phyloP scores from a whole-genome alignment of 2,329 filamentous ascomycete genomes.

The Penicillium sp. region DNA sequence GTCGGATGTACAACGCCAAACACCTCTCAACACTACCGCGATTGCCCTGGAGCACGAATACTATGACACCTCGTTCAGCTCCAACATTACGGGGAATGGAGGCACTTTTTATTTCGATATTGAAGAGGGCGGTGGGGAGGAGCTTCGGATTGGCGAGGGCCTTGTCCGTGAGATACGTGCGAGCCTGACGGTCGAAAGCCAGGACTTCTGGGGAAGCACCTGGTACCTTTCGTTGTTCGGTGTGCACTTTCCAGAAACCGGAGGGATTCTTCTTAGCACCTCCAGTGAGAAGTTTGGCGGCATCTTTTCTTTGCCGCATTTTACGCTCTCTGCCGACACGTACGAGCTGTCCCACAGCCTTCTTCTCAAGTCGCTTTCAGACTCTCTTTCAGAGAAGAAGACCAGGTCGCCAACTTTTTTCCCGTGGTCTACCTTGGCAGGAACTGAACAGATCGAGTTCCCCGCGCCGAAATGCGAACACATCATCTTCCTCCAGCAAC shows the following conservation, averaged over 20 bases:
- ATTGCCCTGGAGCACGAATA: constrained; percentile 69
- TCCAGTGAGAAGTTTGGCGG: constrained; percentile 95
- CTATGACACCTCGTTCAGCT: constrained; percentile 66
- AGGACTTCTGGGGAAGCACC: constrained; percentile 67
- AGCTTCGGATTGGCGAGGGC: constrained; percentile 45
- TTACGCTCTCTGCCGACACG: constrained; percentile 62
- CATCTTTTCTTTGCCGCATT: constrained; percentile 83
- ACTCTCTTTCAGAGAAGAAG: constrained; percentile 64
- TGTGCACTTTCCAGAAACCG: constrained; percentile 80
- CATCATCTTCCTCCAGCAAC: constrained; percentile 76
- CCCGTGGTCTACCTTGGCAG: constrained; percentile 75
- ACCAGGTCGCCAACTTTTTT: constrained; percentile 58
- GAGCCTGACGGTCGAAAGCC: constrained; percentile 71
- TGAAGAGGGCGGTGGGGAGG: constrained; percentile 53
- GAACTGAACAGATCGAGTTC: constrained; percentile 47
- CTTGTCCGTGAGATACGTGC: constrained; percentile 69
- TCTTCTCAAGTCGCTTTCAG: constrained; percentile 71
- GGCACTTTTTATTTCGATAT: constrained; percentile 72
- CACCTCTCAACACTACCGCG: constrained; percentile 64
- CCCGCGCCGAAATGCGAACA: constrained; percentile 82
- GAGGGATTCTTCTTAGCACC: constrained; percentile 78
- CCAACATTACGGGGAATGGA: constrained; percentile 75
- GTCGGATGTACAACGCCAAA: constrained; percentile 48
- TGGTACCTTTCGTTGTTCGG: constrained; percentile 82
- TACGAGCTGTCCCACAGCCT: constrained; percentile 63